These are phyloP conservation scores for Suhomyces kunorum DNA, from an alignment of 1,139 yeast genomes.

Conservation along the genomic window DNA sequence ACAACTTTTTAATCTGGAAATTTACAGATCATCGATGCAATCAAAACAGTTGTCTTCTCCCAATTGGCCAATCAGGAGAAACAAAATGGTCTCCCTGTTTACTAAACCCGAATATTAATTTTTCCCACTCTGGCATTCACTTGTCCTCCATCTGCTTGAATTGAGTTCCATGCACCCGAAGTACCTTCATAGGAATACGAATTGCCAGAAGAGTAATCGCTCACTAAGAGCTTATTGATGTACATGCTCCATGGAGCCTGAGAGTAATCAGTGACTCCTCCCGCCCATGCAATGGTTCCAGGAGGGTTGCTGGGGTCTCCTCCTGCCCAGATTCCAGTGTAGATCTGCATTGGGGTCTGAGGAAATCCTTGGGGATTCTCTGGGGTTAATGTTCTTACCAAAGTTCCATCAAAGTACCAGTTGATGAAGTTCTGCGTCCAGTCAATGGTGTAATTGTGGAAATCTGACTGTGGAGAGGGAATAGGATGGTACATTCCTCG, in stretches of 20 bases:
- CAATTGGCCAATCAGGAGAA: too few relatives aligned
- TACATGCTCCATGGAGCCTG: conserved; percentile 42
- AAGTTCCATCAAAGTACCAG: conserved; percentile 47
- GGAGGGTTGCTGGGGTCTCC: conserved; percentile 44
- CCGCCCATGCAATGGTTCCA: conserved; percentile 50
- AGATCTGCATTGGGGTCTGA: conserved; percentile 50
- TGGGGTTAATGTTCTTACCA: conserved; percentile 42
- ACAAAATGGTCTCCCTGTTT: too few relatives aligned
- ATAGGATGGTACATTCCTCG: conserved; percentile 69
- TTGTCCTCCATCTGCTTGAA: conserved; percentile 61
- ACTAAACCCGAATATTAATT: too few relatives aligned
- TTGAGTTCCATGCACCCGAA: conserved; percentile 68
- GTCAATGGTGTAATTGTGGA: conserved; percentile 37
- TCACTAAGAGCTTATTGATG: conserved; percentile 30
- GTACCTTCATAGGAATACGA: conserved; percentile 51
- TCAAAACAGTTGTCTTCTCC: too few relatives aligned
- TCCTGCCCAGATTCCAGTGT: conserved; percentile 47
- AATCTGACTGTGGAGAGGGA: conserved; percentile 52
- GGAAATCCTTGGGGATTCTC: conserved; percentile 48
- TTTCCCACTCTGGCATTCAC: conserved; percentile 63
- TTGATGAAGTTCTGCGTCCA: conserved; percentile 36
- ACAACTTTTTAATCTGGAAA: too few relatives aligned
- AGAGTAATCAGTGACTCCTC: conserved; percentile 30
- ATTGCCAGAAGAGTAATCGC: conserved; percentile 40
- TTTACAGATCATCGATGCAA: too few relatives aligned